A percentile compares a stretch with the other conserved stretches of the same genome.
phyloP scores from a whole-genome alignment of 1,139 yeast species.

The Scheffersomyces segobiensis region DNA sequence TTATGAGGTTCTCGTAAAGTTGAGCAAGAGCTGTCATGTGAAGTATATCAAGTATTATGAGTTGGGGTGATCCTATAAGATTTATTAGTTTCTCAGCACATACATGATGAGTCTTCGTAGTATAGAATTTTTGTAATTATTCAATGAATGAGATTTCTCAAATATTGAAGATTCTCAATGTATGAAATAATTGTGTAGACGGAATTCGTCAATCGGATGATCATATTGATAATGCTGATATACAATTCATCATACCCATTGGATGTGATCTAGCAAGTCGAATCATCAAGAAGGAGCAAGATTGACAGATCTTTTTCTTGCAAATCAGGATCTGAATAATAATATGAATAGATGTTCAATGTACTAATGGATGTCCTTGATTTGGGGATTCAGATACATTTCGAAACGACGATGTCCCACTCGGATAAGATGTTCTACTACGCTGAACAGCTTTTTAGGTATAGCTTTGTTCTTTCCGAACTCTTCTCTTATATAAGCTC shows the following conservation, averaged over 20 bases:
- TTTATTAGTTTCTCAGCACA: background rate
- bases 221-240: no score
- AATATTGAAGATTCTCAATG: no score
- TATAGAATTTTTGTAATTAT: no score
- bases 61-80: background rate
- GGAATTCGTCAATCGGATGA: no score
- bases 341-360: background rate
- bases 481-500: conserved; percentile 50
- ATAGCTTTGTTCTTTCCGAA: conserved; percentile 61
- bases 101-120: background rate
- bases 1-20: background rate
- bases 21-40: background rate
- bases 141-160: no score
- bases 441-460: conserved; percentile 78
- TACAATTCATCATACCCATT: no score
- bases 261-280: no score
- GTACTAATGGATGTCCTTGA: conserved; percentile 58
- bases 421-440: conserved; percentile 83
- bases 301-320: no score
- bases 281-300: no score
- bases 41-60: background rate
- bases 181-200: no score
- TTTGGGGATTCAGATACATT: conserved; percentile 66
- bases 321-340: no score
- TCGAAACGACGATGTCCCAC: conserved; percentile 74